Evolutionary conservation across 163 green algal genomes (phyloP).

Genomic region (Volvox carteri): DNA sequence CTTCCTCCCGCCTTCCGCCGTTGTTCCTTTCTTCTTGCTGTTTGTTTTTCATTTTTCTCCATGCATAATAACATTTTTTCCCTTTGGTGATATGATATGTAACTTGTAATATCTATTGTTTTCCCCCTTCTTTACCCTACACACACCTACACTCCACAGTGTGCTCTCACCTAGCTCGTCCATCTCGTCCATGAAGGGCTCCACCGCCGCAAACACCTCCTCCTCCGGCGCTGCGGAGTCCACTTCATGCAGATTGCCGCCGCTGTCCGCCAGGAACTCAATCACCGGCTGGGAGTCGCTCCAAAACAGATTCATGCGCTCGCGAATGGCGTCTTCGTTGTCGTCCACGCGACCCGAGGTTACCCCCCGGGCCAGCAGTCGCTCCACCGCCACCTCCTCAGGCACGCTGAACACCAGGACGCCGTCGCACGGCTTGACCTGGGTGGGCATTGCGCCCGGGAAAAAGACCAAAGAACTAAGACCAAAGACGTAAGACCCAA

Average conservation of each 20-base stretch:
- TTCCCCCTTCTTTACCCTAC: too few relatives aligned
- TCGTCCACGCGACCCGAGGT: constrained; percentile 79
- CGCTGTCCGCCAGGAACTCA: constrained; percentile 59
- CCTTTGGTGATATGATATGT: too few relatives aligned
- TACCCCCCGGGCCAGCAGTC: constrained; percentile 72
- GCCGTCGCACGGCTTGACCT: constrained; percentile 59
- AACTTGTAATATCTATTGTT: too few relatives aligned
- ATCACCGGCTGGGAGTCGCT: constrained; percentile 85
- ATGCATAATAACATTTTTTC: too few relatives aligned
- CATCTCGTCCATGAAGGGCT: constrained; percentile 59
- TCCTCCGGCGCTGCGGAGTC: constrained; percentile 47
- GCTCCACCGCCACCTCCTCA: constrained; percentile 73
- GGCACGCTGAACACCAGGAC: constrained; percentile 80
- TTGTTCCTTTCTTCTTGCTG: too few relatives aligned
- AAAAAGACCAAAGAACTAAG: too few relatives aligned
- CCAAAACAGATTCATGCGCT: constrained; percentile 77
- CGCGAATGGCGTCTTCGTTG: constrained; percentile 81
- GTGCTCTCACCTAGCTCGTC: not conserved
- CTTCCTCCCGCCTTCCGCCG: too few relatives aligned
- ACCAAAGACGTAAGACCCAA: too few relatives aligned
- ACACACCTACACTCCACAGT: too few relatives aligned
- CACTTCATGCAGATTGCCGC: constrained; percentile 59
- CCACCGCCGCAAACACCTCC: constrained; percentile 59
- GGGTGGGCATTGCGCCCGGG: too few relatives aligned
- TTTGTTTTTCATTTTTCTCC: too few relatives aligned